These are phyloP conservation scores for Mycena crocata DNA, from an alignment of 768 basidiomycete genomes.

Conservation along the genomic window DNA sequence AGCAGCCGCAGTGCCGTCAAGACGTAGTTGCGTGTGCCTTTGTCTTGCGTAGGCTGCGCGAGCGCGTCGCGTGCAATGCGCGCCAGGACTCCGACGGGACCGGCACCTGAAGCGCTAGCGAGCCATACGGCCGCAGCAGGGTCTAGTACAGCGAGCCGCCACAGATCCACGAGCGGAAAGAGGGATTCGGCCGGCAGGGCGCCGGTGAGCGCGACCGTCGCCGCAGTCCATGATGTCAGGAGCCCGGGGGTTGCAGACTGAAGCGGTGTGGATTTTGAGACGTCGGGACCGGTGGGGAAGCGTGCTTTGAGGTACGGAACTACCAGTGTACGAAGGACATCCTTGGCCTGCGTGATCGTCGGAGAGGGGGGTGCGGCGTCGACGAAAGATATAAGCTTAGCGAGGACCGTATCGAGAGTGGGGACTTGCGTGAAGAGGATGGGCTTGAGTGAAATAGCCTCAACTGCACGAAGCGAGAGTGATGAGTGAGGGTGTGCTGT, in stretches of 20 bases:
- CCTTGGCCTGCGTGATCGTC: conserved; percentile 55
- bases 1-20: conserved; percentile 77
- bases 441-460: conserved; percentile 74
- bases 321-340: conserved; percentile 59
- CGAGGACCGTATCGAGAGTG: conserved; percentile 68
- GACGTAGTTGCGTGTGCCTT: conserved; percentile 64
- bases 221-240: conserved; percentile 61
- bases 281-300: conserved; percentile 49
- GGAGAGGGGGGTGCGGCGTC: conserved; percentile 56
- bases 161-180: conserved; percentile 88
- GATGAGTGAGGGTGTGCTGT: conserved; percentile 82
- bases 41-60: conserved; percentile 37
- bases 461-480: conserved; percentile 68
- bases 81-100: conserved; percentile 61
- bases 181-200: conserved; percentile 65
- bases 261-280: conserved; percentile 27
- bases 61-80: conserved; percentile 53
- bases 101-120: conserved; percentile 47
- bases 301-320: conserved; percentile 75
- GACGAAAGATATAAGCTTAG: conserved; percentile 74
- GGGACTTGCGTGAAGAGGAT: conserved; percentile 84
- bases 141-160: conserved; percentile 83
- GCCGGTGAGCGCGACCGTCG: conserved; percentile 54
- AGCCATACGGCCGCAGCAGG: conserved; percentile 65
- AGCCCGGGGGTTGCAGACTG: conserved; percentile 50